These are phyloP conservation scores for Dendrobium nobile DNA, from an alignment of 106 monocot genomes.

Conservation along the genomic window DNA sequence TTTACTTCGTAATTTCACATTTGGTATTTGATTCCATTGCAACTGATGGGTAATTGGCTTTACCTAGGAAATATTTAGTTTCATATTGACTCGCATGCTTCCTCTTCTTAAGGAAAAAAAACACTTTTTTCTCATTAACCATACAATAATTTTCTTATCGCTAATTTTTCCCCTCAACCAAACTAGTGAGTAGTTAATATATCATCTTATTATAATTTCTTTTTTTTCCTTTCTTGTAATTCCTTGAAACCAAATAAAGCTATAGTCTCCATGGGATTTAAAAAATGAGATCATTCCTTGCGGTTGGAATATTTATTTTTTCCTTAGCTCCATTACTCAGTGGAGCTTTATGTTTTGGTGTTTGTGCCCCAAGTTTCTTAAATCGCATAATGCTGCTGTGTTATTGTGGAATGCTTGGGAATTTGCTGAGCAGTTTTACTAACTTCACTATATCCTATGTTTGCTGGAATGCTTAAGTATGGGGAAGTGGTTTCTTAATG, in stretches of 20 bases:
- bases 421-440: neutral
- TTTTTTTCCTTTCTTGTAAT: neutral
- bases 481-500: neutral
- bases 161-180: too few species aligned
- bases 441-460: neutral
- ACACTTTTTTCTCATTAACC: too few species aligned
- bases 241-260: neutral
- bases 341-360: neutral
- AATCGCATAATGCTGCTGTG: neutral
- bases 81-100: too few species aligned
- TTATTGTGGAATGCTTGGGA: neutral
- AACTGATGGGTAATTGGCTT: too few species aligned
- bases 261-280: neutral
- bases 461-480: too few species aligned
- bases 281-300: neutral
- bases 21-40: too few species aligned
- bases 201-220: neutral
- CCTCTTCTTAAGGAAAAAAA: too few species aligned
- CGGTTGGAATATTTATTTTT: neutral
- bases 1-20: too few species aligned
- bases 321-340: neutral
- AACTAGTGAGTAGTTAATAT: neutral
- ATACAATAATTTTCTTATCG: too few species aligned
- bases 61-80: too few species aligned
- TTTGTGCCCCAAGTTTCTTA: neutral